Evolutionary conservation across 192 early-diverging fungal genomes (phyloP).

Genomic region (Kappamyces sp.): DNA sequence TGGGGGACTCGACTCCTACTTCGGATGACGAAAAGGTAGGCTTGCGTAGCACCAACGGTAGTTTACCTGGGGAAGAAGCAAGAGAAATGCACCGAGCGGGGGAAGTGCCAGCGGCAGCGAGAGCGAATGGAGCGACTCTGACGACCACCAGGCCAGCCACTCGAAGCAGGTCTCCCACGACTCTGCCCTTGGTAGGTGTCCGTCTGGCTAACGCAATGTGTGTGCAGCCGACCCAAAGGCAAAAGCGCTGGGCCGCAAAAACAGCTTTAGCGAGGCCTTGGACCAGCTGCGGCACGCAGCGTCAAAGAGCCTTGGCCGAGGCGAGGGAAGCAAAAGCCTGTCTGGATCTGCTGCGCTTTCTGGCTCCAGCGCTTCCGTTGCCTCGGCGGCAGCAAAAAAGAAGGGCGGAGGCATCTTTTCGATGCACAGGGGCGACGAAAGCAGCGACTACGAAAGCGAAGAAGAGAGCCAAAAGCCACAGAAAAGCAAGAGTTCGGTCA

Average conservation of each 20-base stretch:
- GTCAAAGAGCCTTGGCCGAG: neutral
- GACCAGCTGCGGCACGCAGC: neutral
- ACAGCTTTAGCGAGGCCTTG: neutral
- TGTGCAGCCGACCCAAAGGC: neutral
- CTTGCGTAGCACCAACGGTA: too few species aligned
- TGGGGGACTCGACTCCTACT: constrained; percentile 16
- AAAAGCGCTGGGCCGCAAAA: neutral
- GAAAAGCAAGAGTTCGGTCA: constrained; percentile 4
- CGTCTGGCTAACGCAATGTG: too few species aligned
- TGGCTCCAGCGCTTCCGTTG: too few species aligned
- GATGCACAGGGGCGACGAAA: neutral
- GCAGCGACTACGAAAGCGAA: constrained; percentile 13
- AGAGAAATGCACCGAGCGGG: too few species aligned
- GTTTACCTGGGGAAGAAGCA: too few species aligned
- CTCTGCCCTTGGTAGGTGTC: too few species aligned
- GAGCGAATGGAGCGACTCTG: too few species aligned
- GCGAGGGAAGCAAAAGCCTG: neutral
- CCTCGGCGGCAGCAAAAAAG: too few species aligned
- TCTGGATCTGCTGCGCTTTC: too few species aligned
- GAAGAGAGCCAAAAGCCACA: neutral
- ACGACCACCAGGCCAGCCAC: too few species aligned
- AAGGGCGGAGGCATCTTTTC: neutral
- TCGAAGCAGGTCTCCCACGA: too few species aligned
- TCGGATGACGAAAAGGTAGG: neutral
- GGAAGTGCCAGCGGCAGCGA: too few species aligned